Base-by-base conservation (phyloP, 495 filamentous ascomycete species). In the Pyrenula massariospora region DNA sequence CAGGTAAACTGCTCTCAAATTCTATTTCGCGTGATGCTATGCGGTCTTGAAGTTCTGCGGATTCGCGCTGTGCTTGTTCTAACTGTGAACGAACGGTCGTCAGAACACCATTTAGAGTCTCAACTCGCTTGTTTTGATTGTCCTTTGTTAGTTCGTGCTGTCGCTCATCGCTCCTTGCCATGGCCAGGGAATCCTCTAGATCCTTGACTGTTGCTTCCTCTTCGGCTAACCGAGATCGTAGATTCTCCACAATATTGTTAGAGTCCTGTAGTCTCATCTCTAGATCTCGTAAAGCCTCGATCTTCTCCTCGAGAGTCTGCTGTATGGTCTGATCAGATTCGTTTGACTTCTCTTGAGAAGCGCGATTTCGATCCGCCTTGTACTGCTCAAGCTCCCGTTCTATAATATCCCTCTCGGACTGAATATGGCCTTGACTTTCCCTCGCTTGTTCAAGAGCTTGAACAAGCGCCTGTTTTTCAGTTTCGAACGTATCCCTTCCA, bases 401-500 rank as follows among this genome's bases (percentile, higher is more conserved):
- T 12, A 54, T 22, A 3, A 64, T 22, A 2, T 55, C 22, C 11
- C 22, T 36, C 1, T 57, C 55, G 48, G 54, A 48, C 24, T 49
- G 15, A 15, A 22, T 57, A 8, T 15, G 31, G 5, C 8, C 31
- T 42, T 15, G 5, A 15, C 31, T 42, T 8, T 42, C 31, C 15
- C 15, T 15, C 8, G 15, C 31, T 15, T 42, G 8, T 5, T 15
- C 8, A 50, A 50, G 36, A 12, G 22, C 49, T 11, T 56, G 50
- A 25, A 61, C 59, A 15, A 62, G 60, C 42, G 63, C 54, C 24
- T 49, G 19, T 66, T 56, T 78, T 69, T 64, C 75, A 0, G 72
- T 63, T 25, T 77, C 72, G 53, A 80, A 73, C 19, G 73, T 73
- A n/a, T 80, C 81, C 57, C 76, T 78, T 52, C 66, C 70, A 42